Evolutionary conservation across 331 rosid species (phyloP), one percentile per base, ranked within the genome.

Genomic region (Rosa hybrid): DNA sequence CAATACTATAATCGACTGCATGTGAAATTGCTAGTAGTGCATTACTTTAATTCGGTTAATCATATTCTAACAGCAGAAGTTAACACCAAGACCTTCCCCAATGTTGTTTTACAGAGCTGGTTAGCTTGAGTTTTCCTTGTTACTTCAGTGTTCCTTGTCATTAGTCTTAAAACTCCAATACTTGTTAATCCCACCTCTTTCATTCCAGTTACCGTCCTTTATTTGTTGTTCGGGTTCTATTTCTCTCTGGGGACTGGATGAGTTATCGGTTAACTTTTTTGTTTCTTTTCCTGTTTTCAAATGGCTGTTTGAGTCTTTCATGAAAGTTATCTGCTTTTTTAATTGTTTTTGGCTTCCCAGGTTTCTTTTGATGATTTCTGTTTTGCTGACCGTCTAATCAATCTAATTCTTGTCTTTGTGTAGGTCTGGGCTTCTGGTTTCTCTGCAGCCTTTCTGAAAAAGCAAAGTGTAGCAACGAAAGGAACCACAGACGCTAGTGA

Each of bases 341-440:
- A 17, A 44, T 48, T 80, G 14, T 77, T 46, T 38, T 12, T 60
- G 67, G 48, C 44, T 44, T 25, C 70, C 34, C 65, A 34, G 80
- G 34, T 44, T 60, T 77, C 13, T 18, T 23, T 81, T 53, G 41
- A 72, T 34, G 17, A 25, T 56, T 49, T 12, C 25, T 72, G 67
- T 41, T 20, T 20, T 20, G 34, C 18, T 51, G 51, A 18, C 62
- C 25, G 12, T 8, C 9, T 62, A 67, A 23, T 5, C 23, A 51
- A 30, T 12, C 34, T 44, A 46, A 79, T 71, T 71, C 42, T 62
- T 77, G 79, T 39, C 72, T 73, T 60, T 63, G 16, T 80, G 25
- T 60, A 96, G 99, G 97, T 96, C 46, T 96, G 98, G 98, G 99
- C 99, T 68, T 96, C 97, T 51, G 99, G 99, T 78, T 96, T 96